Conservation (phyloP, 2,329 filamentous ascomycete genomes). For the Neoscytalidium dimidiatum region DNA sequence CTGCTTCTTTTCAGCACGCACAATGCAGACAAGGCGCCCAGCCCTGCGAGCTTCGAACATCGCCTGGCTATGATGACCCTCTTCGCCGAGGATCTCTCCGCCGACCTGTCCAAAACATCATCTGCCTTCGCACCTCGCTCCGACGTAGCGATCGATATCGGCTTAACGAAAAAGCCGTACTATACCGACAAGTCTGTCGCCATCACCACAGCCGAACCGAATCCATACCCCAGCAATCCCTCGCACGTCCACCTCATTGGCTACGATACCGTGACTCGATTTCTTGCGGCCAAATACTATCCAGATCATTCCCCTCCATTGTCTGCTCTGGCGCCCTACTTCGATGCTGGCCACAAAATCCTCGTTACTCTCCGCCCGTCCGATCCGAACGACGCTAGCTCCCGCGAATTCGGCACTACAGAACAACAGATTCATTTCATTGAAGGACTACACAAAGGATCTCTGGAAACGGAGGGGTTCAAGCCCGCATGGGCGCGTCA, state of each 20-base stretch:
- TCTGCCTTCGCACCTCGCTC: slow-evolving; percentile 4
- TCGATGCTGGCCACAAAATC: slow-evolving; percentile 59
- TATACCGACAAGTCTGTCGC: slow-evolving; percentile 71
- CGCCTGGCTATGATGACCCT: slow-evolving; percentile 71
- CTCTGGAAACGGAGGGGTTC: slow-evolving; percentile 57
- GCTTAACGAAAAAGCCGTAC: slow-evolving; percentile 69
- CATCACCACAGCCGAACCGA: slow-evolving; percentile 48
- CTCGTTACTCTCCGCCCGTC: slow-evolving; percentile 63
- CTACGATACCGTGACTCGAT: slow-evolving; percentile 73
- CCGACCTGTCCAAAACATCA: not conserved
- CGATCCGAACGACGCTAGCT: slow-evolving; percentile 36
- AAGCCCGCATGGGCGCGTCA: slow-evolving; percentile 51
- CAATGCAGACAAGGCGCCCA: slow-evolving; percentile 67
- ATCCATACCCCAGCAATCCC: slow-evolving; percentile 38
- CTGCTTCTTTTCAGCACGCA: slow-evolving; percentile 63
- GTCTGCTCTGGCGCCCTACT: slow-evolving; percentile 62
- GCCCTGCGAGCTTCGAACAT: slow-evolving; percentile 67
- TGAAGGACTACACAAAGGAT: slow-evolving; percentile 48
- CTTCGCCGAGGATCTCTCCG: slow-evolving; percentile 60
- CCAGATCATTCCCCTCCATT: slow-evolving; percentile 48
- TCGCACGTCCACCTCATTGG: slow-evolving; percentile 70
- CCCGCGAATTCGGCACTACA: slow-evolving; percentile 61
- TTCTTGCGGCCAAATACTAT: slow-evolving; percentile 75
- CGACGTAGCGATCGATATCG: slow-evolving; percentile 59
- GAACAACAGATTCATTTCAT: slow-evolving; percentile 60